Base-by-base conservation (phyloP, 2,329 filamentous ascomycete genomes). In the Pseudogymnoascus sp. region DNA sequence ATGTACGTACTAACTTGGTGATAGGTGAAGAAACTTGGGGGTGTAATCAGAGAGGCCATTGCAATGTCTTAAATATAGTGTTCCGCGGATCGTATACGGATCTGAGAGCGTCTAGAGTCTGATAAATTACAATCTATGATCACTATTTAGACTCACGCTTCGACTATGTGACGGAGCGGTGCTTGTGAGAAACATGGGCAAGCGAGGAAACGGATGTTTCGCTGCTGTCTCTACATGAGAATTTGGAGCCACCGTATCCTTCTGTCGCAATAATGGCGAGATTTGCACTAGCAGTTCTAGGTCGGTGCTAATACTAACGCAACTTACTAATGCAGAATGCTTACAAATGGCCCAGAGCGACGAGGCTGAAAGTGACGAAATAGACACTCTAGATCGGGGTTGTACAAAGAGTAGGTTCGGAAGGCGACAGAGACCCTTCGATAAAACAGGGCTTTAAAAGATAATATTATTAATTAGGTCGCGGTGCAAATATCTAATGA, bases 21-120 rank as follows among this genome's bases (percentile, higher is more conserved):
- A 59, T 59, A n/a, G 63, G 59, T 8, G 49, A 63, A 8, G 21
- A 38, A 23, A 62, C 55, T 8, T 38, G 61, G 62, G 19, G 19
- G 11, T 26, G 19, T 43, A n/a, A 63, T 63, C 21, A 62, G 39
- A 52, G 61, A 62, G 39, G 62, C 62, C 29, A 21, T 63, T 31
- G n/a, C 38, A 21, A 61, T 23, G 38, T 2, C 16, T 35, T 59
- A 14, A 59, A 59, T 59, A 52, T 45, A 45, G 21, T 52, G 23
- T 26, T 52, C 23, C 7, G n/a, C 45, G 12, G 41, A 26, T 43
- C 10, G 19, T 52, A 52, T 52, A 52, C 7, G 7, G 45, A n/a
- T 31, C 14, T 31, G 41, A 45, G 37, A 45, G 41, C 12, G 23
- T 45, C 12, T 45, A 26, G 16, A 23, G 41, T 45, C 41, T 26